These are phyloP conservation scores for Metarhizium humberi DNA, from an alignment of 2,329 filamentous ascomycete genomes.

Conservation along the genomic window DNA sequence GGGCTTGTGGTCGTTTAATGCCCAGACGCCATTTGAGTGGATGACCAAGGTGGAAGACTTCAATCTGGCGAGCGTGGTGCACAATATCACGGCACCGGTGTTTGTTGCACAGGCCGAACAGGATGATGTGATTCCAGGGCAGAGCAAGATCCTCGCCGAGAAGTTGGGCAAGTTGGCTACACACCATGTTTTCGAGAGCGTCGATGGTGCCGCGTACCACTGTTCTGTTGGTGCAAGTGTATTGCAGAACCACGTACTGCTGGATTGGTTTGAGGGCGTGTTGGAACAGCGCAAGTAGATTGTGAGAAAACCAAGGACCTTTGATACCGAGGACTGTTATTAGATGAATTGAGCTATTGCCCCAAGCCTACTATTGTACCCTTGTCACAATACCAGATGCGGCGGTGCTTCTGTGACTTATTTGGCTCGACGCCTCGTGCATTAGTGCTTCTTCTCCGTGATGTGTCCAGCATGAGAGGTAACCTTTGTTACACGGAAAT, in stretches of 20 bases:
- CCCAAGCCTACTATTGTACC: no score
- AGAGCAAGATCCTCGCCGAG: slow-evolving; percentile 1
- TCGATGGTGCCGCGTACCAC: neutral
- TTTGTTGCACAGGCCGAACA: slow-evolving; percentile 12
- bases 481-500: no score
- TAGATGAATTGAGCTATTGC: no score
- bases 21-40: slow-evolving; percentile 11
- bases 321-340: no score
- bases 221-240: neutral
- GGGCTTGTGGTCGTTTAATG: slow-evolving; percentile 16
- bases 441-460: no score
- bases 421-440: no score
- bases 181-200: neutral
- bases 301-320: no score
- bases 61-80: slow-evolving; percentile 9
- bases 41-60: slow-evolving; percentile 8
- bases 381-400: no score
- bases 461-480: no score
- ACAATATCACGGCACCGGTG: slow-evolving; percentile 12
- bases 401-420: no score
- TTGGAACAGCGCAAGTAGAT: no score
- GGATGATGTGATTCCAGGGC: slow-evolving; percentile 6
- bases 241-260: neutral
- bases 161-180: slow-evolving; percentile 4
- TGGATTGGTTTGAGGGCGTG: neutral